phyloP scores from a whole-genome alignment of 148 eudicot species.

The Rhododendron mucronatum region DNA sequence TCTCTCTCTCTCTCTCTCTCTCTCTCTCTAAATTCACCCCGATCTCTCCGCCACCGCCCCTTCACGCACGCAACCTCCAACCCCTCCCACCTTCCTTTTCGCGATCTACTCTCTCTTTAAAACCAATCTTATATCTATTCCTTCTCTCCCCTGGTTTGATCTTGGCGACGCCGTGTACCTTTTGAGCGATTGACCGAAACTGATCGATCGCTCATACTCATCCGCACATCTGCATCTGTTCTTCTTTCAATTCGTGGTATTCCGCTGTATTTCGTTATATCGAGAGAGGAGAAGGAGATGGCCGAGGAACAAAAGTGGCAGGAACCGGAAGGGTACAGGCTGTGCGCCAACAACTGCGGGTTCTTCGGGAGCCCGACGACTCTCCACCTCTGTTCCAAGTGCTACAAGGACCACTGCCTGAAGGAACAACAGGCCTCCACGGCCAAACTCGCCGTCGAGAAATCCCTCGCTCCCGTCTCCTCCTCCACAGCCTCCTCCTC shows the following conservation, averaged over 20 bases:
- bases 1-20: slow-evolving; percentile 3
- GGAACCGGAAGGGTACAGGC: slow-evolving; percentile 16
- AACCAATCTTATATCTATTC: background rate
- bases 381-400: slow-evolving; percentile 36
- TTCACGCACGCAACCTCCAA: slow-evolving; percentile 2
- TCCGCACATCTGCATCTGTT: background rate
- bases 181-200: slow-evolving; percentile 6
- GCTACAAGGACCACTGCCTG: slow-evolving; percentile 28
- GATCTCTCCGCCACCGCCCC: slow-evolving; percentile 12
- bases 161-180: background rate
- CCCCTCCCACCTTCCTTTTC: background rate
- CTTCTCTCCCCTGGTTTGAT: background rate
- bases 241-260: background rate
- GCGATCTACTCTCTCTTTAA: background rate
- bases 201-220: slow-evolving; percentile 6
- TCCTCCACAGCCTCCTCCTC: background rate
- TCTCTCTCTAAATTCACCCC: background rate
- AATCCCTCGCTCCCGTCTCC: background rate
- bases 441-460: slow-evolving; percentile 19
- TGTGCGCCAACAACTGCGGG: slow-evolving; percentile 45
- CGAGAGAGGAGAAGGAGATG: slow-evolving; percentile 6
- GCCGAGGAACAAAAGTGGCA: slow-evolving; percentile 25
- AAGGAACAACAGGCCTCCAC: slow-evolving; percentile 20
- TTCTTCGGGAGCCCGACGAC: slow-evolving; percentile 42
- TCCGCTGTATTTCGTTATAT: background rate